Conservation (phyloP, 305 asterid species). For the Coffea humblotiana region DNA sequence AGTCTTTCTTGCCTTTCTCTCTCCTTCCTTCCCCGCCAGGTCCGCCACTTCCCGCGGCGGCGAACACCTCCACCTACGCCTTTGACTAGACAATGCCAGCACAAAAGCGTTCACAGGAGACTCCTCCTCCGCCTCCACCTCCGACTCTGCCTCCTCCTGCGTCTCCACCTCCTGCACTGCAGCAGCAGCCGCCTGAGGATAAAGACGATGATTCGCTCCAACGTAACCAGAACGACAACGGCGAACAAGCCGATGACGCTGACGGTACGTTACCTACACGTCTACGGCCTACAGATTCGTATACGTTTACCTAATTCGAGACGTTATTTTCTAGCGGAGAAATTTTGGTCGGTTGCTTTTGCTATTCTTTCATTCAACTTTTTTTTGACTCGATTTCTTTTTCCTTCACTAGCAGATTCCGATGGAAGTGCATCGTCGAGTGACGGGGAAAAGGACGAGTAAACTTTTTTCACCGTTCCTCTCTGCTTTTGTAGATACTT, state of each 20-base stretch:
- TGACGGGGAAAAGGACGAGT: slow-evolving; percentile 75
- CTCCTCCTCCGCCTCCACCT: slow-evolving; percentile 37
- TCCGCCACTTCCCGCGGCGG: slow-evolving; percentile 34
- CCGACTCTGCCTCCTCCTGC: slow-evolving; percentile 19
- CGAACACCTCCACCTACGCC: slow-evolving; percentile 38
- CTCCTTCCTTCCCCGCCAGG: slow-evolving; percentile 36
- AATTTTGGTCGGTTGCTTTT: slow-evolving; percentile 17
- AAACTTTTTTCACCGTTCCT: slow-evolving; percentile 27
- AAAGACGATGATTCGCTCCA: slow-evolving; percentile 46
- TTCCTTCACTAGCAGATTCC: slow-evolving; percentile 63
- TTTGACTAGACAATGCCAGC: slow-evolving; percentile 65
- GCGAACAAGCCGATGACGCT: slow-evolving; percentile 37
- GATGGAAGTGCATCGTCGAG: slow-evolving; percentile 58
- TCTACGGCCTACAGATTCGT: neutral
- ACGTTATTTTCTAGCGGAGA: slow-evolving; percentile 19
- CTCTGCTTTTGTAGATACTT: slow-evolving; percentile 23
- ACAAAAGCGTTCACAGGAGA: slow-evolving; percentile 57
- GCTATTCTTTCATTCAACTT: slow-evolving; percentile 7
- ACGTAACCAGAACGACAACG: slow-evolving; percentile 48
- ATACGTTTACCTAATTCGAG: slow-evolving; percentile 32
- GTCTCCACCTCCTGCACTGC: slow-evolving; percentile 6
- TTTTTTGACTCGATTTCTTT: slow-evolving; percentile 1
- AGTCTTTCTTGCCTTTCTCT: slow-evolving; percentile 22
- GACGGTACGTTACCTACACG: slow-evolving; percentile 38
- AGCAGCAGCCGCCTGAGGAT: slow-evolving; percentile 30